Conservation (phyloP, 2,329 filamentous ascomycete species). For the Neofusicoccum sp. region DNA sequence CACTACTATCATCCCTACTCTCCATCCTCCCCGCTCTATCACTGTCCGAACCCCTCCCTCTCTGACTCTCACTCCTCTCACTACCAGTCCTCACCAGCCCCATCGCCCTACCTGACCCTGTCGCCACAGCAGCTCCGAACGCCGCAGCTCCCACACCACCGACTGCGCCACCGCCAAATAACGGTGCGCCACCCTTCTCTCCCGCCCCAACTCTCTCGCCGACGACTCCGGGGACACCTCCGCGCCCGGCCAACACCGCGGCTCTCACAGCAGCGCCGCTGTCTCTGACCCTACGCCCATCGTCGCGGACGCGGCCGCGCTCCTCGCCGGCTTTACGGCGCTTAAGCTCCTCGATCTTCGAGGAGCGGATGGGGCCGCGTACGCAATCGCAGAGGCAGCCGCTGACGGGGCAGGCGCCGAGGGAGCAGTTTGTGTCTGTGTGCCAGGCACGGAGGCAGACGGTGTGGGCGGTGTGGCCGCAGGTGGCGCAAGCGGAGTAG, state of each 20-base stretch:
- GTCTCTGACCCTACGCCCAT: constrained; percentile 47
- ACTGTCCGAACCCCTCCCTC: constrained; percentile 1
- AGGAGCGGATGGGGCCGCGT: constrained; percentile 46
- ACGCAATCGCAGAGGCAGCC: constrained; percentile 65
- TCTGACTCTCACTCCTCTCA: constrained; percentile 2
- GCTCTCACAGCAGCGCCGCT: constrained; percentile 42
- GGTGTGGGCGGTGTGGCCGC: constrained; percentile 63
- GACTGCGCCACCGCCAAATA: not conserved
- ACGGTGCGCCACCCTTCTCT: not conserved
- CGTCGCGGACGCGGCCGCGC: constrained; percentile 40
- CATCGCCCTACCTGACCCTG: not conserved
- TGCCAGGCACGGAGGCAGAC: constrained; percentile 62
- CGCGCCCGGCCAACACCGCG: constrained; percentile 4
- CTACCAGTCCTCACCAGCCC: not conserved
- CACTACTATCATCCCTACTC: constrained; percentile 12
- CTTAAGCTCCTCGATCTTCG: constrained; percentile 31
- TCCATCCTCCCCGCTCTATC: not conserved
- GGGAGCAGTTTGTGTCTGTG: constrained; percentile 40
- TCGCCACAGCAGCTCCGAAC: not conserved
- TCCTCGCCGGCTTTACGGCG: constrained; percentile 38
- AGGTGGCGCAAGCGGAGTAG: constrained; percentile 62
- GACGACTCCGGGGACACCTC: not conserved
- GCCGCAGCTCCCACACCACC: not conserved
- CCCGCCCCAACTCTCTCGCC: not conserved
- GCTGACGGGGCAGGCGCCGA: constrained; percentile 60